Evolutionary conservation across 148 eudicot genomes (phyloP), one percentile per base, ranked within the genome.

Genomic region (Diospyros lotus): DNA sequence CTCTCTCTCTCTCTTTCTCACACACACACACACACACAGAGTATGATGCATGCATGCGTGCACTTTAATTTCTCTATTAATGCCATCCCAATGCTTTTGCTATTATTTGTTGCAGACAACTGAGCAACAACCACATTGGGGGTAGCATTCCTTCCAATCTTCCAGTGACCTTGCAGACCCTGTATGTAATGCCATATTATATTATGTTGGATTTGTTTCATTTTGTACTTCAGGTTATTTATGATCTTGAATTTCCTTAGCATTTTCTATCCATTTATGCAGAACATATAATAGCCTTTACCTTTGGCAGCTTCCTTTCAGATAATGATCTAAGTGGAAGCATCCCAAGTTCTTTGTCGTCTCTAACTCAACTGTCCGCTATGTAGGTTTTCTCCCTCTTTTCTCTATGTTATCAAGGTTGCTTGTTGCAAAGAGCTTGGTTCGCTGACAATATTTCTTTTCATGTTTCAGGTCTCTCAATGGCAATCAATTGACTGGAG

Each of bases 221-320:
- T 46, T 28, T 40, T 53, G n/a, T 77, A 64, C 83, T 59, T 62
- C 67, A 50, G 64, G 69, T 75, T 41, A 3, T 15, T 14, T 52
- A 5, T 42, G 66, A 18, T n/a, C 69, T 71, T 71, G 15, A 14
- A 17, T 44, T 45, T 59, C 44, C 15, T 69, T 61, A 9, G 53
- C 64, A n/a, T 58, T 64, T 10, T 2, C 9, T 12, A 8, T 39
- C 59, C 18, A 65, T 52, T 52, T 42, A 45, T 61, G 73, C 76
- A n/a, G 9, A 77, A 72, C 63, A 73, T 75, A 71, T 86, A 84
- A 90, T 79, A 56, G 76, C 73, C 76, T 87, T 87, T 86, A 86
- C 85, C 84, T 82, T 60, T 80, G 83, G 79, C 97, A 94, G 98
- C 84, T 86, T 87, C 81, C 98, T 94, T 90, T 88, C 98, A 86